Percentiles rank a stretch among this genome's conserved stretches.
These are phyloP conservation scores for Spiraea crenata DNA, from an alignment of 331 rosid species.

Conservation along the genomic window DNA sequence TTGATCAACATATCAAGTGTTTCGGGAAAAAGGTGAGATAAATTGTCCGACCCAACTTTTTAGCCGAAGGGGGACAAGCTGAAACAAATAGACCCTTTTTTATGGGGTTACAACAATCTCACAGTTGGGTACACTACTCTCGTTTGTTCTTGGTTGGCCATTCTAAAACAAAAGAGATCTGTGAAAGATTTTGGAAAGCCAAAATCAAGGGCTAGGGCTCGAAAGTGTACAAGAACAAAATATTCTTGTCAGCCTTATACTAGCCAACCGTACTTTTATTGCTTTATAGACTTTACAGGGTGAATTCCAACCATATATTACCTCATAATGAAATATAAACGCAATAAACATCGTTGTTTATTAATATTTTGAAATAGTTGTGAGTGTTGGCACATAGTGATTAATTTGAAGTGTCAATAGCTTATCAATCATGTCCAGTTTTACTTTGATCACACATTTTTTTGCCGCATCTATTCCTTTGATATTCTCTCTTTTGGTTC, in stretches of 20 bases:
- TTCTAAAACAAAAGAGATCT: conserved; percentile 25
- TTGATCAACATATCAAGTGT: background rate
- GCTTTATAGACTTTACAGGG: background rate
- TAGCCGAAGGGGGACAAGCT: background rate
- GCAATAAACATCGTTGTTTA: too few species aligned
- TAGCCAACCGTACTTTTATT: background rate
- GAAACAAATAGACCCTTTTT: conserved; percentile 10
- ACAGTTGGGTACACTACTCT: background rate
- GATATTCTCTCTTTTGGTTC: background rate
- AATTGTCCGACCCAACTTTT: conserved; percentile 24
- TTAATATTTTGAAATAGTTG: too few species aligned
- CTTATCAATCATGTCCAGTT: too few species aligned
- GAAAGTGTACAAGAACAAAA: conserved; percentile 26
- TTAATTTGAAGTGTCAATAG: too few species aligned
- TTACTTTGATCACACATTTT: background rate
- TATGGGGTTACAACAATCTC: background rate
- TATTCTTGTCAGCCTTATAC: conserved; percentile 39
- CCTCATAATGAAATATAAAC: too few species aligned
- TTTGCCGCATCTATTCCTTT: background rate
- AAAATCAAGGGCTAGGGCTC: conserved; percentile 35
- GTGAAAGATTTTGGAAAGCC: conserved; percentile 17
- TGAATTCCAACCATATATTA: background rate
- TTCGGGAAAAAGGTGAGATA: background rate
- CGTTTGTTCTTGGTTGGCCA: conserved; percentile 30
- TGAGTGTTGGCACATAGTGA: too few species aligned